Conservation (phyloP, 2,329 filamentous ascomycete species). For the Sporothrix brasiliensis region DNA sequence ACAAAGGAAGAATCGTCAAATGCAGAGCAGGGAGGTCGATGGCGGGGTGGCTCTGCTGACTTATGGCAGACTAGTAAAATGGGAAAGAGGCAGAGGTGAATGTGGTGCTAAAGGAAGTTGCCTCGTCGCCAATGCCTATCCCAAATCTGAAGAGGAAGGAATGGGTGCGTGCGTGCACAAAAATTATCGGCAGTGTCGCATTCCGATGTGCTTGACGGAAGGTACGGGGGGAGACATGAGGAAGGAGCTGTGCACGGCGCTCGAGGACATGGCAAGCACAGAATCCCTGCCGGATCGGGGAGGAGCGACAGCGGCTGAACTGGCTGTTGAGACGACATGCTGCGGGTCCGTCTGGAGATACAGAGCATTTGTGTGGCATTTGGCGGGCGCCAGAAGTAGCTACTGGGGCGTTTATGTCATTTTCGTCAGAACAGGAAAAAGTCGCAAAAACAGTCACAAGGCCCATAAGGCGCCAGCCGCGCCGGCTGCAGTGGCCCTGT, state of each 20-base stretch:
- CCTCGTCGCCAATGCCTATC: not conserved
- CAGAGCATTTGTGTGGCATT: not conserved
- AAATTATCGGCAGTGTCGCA: not conserved
- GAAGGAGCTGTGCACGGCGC: slow-evolving; percentile 8
- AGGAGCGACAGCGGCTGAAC: slow-evolving; percentile 4
- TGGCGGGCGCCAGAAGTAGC: not conserved
- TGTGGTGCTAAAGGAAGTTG: not conserved
- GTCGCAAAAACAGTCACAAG: slow-evolving; percentile 13
- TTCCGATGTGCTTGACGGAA: slow-evolving; percentile 6
- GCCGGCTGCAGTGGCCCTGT: not conserved
- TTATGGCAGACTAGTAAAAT: slow-evolving; percentile 4
- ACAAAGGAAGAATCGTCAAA: not conserved
- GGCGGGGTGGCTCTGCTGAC: slow-evolving; percentile 22
- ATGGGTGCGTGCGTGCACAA: slow-evolving; percentile 3
- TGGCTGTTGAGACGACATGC: not conserved
- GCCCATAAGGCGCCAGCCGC: not conserved
- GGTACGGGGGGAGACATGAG: not conserved
- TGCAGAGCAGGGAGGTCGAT: not conserved
- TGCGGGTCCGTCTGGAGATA: not conserved
- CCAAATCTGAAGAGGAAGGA: not conserved
- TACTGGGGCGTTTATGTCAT: slow-evolving; percentile 18
- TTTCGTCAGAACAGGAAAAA: slow-evolving; percentile 13
- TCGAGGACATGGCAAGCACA: not conserved
- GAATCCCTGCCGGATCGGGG: slow-evolving; percentile 21
- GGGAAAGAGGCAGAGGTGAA: not conserved